Base-by-base conservation (phyloP, 2,329 filamentous ascomycete species). In the Colletotrichum musae region DNA sequence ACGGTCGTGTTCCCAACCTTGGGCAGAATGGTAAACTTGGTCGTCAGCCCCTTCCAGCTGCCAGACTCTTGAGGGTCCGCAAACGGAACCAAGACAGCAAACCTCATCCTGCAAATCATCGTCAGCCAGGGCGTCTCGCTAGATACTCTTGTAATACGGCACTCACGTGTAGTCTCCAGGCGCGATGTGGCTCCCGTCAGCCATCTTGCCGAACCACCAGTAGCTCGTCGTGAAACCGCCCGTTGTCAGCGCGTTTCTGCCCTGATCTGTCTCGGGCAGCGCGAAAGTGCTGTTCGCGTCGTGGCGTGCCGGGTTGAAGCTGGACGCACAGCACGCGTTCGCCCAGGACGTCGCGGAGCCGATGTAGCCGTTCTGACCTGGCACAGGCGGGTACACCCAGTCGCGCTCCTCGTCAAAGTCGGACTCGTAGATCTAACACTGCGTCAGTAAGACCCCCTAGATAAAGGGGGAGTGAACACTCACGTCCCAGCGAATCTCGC, bases 121-220 rank as follows among this genome's bases (percentile, higher is more conserved):
- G 41, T 58, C 16, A 66, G 62, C 28, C 51, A 2, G n/a, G 12
- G 13, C 15, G 1, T 28, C 10, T 10, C 10, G 5, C 12, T 4
- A 5, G 16, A 26, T 13, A 3, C 5, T 2, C 13, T 6, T 21
- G 3, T 10, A 36, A 36, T 16, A 6, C 2, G 6, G 1, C 12
- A 61, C 71, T 50, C 4, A 83, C 82, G 78, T 81, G 64, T 84
- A 84, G 18, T 80, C 78, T 0, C 82, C 82, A 2, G 81, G 79
- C 4, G 73, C 71, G 51, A 83, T 80, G 32, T 78, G 76, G 2
- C 78, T 79, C 1, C 81, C 82, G 60, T 83, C 80, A 9, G 81
- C 78, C 18, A 83, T 75, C 64, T 80, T 80, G 1, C 82, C 82
- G 21, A 84, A 82, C 82, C 82, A 84, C 75, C 79, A 83, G 51